phyloP scores from a whole-genome alignment of 148 eudicot species.

The Fagopyrum esculentum region DNA sequence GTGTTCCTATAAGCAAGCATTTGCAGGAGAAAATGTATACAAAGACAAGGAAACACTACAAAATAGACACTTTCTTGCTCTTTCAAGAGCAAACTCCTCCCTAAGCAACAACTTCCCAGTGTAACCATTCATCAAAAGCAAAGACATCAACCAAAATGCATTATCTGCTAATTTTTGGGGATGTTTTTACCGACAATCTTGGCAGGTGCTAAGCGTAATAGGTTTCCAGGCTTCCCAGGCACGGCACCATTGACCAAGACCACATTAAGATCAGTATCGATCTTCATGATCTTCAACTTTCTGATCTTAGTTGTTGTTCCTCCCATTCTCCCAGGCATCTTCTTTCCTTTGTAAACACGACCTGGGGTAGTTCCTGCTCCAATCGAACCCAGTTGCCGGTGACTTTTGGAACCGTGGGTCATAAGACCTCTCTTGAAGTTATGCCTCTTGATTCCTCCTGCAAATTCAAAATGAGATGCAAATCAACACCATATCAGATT shows the following conservation, averaged over 20 bases:
- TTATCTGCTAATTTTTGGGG: slow-evolving; percentile 53
- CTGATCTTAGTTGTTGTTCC: slow-evolving; percentile 81
- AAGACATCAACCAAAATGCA: not conserved
- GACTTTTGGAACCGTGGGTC: slow-evolving; percentile 98
- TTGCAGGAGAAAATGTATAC: not conserved
- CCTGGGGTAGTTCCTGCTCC: slow-evolving; percentile 99
- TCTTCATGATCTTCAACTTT: slow-evolving; percentile 76
- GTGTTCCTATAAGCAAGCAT: not conserved
- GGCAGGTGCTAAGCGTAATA: slow-evolving; percentile 79
- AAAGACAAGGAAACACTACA: not conserved
- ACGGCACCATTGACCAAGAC: slow-evolving; percentile 92
- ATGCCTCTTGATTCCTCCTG: slow-evolving; percentile 94
- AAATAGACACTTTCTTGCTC: not conserved
- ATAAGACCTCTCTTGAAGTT: slow-evolving; percentile 92
- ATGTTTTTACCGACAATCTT: slow-evolving; percentile 92
- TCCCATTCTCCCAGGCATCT: slow-evolving; percentile 99
- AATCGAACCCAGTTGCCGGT: slow-evolving; percentile 80
- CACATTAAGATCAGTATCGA: slow-evolving; percentile 69
- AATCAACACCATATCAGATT: not conserved
- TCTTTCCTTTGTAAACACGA: slow-evolving; percentile 81
- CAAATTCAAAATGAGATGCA: not conserved
- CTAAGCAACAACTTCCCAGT: not conserved
- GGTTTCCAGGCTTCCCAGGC: slow-evolving; percentile 99
- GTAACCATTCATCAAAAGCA: not conserved
- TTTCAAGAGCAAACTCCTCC: not conserved